phyloP scores from a whole-genome alignment of 1,284 basidiomycete species.

The Fomitopsis pinicola region DNA sequence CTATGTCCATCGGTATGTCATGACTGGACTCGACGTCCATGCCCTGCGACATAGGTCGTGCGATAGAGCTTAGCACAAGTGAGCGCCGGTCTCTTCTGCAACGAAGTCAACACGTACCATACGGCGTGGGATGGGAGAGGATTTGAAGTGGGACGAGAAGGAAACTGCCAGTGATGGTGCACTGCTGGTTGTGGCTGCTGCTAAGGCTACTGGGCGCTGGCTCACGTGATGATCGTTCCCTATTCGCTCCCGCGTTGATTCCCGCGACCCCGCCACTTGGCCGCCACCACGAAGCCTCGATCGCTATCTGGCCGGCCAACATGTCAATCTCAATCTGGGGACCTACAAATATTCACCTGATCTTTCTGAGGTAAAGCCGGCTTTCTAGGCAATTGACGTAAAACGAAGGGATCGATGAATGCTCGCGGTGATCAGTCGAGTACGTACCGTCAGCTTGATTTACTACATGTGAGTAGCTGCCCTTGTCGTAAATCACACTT shows the following conservation, averaged over 20 bases:
- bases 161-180: too few species aligned
- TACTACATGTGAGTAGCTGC: too few species aligned
- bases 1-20: neutral
- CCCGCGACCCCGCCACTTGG: too few species aligned
- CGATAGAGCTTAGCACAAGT: slow-evolving; percentile 19
- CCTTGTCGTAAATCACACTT: too few species aligned
- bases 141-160: too few species aligned
- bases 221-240: too few species aligned
- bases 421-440: too few species aligned
- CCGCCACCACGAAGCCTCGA: neutral
- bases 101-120: neutral
- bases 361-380: neutral
- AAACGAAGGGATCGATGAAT: neutral
- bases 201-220: too few species aligned
- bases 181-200: too few species aligned
- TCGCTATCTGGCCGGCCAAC: neutral
- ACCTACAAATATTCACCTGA: neutral
- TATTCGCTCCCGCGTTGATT: too few species aligned
- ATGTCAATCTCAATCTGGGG: neutral
- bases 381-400: neutral
- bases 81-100: neutral
- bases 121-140: neutral
- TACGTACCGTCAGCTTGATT: too few species aligned
- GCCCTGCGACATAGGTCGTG: slow-evolving; percentile 7
- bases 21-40: neutral